Evolutionary conservation across 2,329 filamentous ascomycete species (phyloP).

Genomic region (Xylaria sp.): DNA sequence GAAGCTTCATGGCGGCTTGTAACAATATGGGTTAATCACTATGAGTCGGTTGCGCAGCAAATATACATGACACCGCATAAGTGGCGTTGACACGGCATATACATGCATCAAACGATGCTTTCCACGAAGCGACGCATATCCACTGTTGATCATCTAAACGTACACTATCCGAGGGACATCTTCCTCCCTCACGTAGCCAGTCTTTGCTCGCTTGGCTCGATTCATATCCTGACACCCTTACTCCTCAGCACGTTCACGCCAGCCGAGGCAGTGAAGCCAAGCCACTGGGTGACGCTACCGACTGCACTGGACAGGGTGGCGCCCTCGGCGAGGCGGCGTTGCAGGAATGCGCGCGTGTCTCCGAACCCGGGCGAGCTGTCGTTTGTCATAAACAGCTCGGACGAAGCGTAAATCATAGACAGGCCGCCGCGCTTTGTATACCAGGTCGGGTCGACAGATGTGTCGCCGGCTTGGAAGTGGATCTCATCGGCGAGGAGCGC

Average conservation of each 20-base stretch:
- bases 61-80: not conserved
- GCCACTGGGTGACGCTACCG: conserved; percentile 76
- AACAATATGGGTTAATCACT: conserved; percentile 9
- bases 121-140: not conserved
- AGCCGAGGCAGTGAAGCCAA: conserved; percentile 82
- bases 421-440: conserved; percentile 74
- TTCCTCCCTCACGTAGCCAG: not conserved
- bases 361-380: conserved; percentile 78
- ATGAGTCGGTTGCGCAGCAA: conserved; percentile 1
- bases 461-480: conserved; percentile 85
- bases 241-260: conserved; percentile 86
- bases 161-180: not conserved
- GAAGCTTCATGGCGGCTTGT: conserved; percentile 12
- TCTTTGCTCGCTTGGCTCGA: not conserved
- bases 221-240: conserved; percentile 82
- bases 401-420: conserved; percentile 72
- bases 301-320: conserved; percentile 70
- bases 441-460: conserved; percentile 85
- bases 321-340: conserved; percentile 77
- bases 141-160: not conserved
- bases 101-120: conserved; percentile 10
- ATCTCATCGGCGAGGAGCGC: conserved; percentile 90
- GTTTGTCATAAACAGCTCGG: conserved; percentile 94
- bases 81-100: conserved; percentile 27
- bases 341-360: conserved; percentile 84